Conservation (phyloP, 257 asterid species). For the Handroanthus guayacan region DNA sequence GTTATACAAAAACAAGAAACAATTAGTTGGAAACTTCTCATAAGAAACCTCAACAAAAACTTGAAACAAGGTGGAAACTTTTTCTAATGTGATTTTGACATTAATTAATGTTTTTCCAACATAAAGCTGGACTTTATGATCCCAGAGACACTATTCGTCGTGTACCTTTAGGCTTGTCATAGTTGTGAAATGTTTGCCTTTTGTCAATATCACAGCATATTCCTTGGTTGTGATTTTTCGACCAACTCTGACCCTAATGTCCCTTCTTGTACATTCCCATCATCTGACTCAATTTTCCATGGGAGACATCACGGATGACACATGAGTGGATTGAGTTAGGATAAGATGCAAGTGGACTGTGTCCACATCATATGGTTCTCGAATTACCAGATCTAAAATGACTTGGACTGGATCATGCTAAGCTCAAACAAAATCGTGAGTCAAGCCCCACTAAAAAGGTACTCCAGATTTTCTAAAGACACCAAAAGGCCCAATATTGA, state of each 20-base stretch:
- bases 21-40: too few species aligned
- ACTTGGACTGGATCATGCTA: not conserved
- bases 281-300: too few species aligned
- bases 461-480: not conserved
- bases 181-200: conserved; percentile 4
- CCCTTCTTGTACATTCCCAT: too few species aligned
- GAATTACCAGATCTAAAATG: too few species aligned
- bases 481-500: not conserved
- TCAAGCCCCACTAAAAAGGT: not conserved
- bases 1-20: too few species aligned
- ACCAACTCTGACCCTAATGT: too few species aligned
- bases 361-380: too few species aligned
- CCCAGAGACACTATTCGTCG: not conserved
- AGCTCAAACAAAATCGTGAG: too few species aligned
- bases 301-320: not conserved
- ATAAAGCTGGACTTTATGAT: not conserved
- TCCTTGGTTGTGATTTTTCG: not conserved
- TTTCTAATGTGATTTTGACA: conserved; percentile 3
- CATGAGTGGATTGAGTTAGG: conserved; percentile 25
- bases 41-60: too few species aligned
- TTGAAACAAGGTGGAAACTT: not conserved
- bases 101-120: not conserved
- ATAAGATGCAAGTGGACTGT: conserved; percentile 14
- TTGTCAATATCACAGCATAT: not conserved
- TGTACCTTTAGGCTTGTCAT: not conserved